Evolutionary conservation across 495 filamentous ascomycete genomes (phyloP), one percentile per base, ranked within the genome.

Genomic region (Aspergillus cavernicola): DNA sequence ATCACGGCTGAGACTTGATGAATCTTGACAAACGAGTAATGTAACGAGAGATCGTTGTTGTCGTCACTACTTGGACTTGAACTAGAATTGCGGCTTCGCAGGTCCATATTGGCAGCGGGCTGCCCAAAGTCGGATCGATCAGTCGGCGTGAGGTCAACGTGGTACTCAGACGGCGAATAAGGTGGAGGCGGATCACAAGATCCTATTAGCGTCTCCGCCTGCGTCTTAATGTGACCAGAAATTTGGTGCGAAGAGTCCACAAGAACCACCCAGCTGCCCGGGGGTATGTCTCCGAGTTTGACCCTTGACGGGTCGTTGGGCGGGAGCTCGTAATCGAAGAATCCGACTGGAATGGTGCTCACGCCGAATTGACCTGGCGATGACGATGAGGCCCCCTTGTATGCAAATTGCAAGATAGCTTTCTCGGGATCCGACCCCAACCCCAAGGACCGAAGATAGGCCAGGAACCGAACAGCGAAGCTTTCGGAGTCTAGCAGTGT

Each of bases 351-450:
- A 13, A 59, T 59, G 3, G 51, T 51, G 2, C 51, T 54, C 11
- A 51, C 51, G 13, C n/a, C 46, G 11, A 51, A 45, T 22, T 18
- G 26, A 24, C 15, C 38, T 41, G 39, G 32, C 40, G 48, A 32
- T 26, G 53, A 50, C 39, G 53, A 53, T 43, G 18, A 47, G 6
- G 32, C 37, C 28, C 37, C 52, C 31, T 44, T 13, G 37, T 46
- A 50, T 49, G 58, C 53, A 7, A 60, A 35, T 56, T 53, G 58
- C 32, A 60, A 56, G 53, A 60, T 56, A 36, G 53, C 58, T 40
- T 60, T 45, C 48, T 60, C 39, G 19, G 52, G 29, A 43, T 43
- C 52, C 12, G 33, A 50, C n/a, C 31, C 43, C 48, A 52, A 33
- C 23, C 52, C 53, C 7, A 60, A 20, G 39, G 58, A 49, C 6